phyloP scores from a whole-genome alignment of 768 basidiomycete species.

The Ramaria sp. region DNA sequence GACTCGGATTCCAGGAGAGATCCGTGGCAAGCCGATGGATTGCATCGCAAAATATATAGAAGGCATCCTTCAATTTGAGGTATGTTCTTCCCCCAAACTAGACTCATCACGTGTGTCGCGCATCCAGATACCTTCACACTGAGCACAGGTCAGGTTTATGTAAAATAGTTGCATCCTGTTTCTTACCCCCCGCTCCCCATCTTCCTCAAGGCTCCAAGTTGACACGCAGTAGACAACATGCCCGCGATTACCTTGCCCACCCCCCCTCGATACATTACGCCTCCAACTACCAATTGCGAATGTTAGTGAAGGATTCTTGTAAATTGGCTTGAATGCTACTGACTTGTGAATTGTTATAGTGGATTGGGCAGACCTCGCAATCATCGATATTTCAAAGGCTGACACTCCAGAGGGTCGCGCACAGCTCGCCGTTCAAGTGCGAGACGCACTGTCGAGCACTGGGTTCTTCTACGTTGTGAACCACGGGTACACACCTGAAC shows the following conservation, averaged over 20 bases:
- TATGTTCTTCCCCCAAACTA: too few species aligned
- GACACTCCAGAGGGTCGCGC: conserved; percentile 26
- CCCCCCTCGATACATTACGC: background rate
- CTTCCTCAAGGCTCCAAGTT: background rate
- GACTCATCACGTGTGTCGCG: too few species aligned
- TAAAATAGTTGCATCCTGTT: too few species aligned
- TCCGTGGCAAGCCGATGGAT: too few species aligned
- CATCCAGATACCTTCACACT: too few species aligned
- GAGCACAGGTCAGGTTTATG: too few species aligned
- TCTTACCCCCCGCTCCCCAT: background rate
- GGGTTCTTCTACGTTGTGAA: conserved; percentile 42
- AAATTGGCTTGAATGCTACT: too few species aligned
- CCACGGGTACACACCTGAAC: conserved; percentile 32
- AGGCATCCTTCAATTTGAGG: too few species aligned
- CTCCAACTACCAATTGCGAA: background rate
- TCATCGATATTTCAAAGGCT: conserved; percentile 38
- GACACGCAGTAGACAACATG: background rate
- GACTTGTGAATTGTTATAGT: too few species aligned
- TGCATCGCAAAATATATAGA: too few species aligned
- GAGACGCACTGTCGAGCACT: conserved; percentile 29
- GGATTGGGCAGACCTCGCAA: conserved; percentile 39
- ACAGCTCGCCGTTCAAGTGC: conserved; percentile 28
- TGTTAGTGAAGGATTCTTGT: background rate
- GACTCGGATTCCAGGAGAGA: too few species aligned
- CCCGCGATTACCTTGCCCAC: background rate